Percentiles rank a stretch among this genome's conserved stretches.
phyloP scores from a whole-genome alignment of 208 protist species.

The Leishmania tarentolae region DNA sequence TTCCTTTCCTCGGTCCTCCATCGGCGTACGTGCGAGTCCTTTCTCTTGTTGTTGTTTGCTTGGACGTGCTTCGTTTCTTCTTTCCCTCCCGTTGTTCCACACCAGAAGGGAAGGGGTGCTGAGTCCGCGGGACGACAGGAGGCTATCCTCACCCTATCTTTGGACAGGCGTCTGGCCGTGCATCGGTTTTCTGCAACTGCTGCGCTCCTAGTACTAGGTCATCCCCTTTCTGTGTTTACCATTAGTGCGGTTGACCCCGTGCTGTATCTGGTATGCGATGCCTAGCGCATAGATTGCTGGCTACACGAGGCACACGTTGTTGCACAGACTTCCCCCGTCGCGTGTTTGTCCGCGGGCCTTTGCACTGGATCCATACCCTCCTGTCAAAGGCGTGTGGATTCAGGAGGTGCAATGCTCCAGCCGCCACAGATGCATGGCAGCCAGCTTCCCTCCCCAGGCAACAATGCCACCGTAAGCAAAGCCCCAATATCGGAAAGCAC shows the following conservation, averaged over 20 bases:
- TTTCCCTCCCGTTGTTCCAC: neutral
- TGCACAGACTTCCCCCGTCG: neutral
- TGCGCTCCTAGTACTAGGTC: neutral
- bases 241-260: neutral
- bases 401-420: neutral
- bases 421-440: neutral
- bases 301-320: neutral
- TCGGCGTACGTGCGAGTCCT: neutral
- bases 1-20: neutral
- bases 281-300: neutral
- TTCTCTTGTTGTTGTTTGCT: neutral
- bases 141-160: neutral
- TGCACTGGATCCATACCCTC: neutral
- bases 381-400: neutral
- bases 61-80: neutral
- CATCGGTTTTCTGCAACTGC: neutral
- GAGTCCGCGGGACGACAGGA: neutral
- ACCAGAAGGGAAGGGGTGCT: neutral
- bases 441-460: neutral
- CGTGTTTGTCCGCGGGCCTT: neutral
- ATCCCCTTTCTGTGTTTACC: neutral
- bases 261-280: neutral
- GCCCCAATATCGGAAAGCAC: neutral
- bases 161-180: neutral
- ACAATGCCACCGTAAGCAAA: neutral